A percentile compares a stretch with the other conserved stretches of the same genome.
Conservation (phyloP, 305 asterid species). For the Fraxinus baroniana region DNA sequence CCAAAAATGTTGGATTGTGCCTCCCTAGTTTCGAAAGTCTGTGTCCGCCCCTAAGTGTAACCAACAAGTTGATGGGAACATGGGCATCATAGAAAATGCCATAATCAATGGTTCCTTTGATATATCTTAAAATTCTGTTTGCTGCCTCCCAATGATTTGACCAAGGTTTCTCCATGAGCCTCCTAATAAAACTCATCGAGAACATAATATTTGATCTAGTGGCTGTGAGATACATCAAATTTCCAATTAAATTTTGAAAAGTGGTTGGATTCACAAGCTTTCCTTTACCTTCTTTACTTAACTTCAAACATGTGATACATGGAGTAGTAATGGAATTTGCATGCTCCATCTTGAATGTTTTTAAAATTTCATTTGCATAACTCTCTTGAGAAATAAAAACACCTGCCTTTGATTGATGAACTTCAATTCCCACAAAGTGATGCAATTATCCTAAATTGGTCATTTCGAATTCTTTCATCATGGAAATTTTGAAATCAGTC, state of each 20-base stretch:
- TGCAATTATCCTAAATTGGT: background rate
- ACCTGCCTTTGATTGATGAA: background rate
- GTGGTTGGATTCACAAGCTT: background rate
- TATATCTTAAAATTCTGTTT: too few species aligned
- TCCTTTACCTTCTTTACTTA: background rate
- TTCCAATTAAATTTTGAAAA: background rate
- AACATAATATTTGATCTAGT: background rate
- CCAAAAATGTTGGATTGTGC: too few species aligned
- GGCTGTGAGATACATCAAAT: background rate
- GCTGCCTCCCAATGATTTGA: too few species aligned
- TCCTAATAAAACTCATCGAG: background rate
- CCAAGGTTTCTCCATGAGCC: too few species aligned
- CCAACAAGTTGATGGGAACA: too few species aligned
- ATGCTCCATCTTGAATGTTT: background rate
- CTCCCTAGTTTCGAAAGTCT: too few species aligned
- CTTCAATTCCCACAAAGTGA: conserved; percentile 14
- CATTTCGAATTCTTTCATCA: conserved; percentile 6
- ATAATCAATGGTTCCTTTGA: too few species aligned
- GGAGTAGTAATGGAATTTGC: background rate
- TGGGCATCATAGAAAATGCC: too few species aligned
- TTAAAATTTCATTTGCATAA: background rate
- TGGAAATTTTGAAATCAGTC: background rate
- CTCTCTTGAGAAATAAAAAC: background rate
- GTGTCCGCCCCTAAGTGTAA: too few species aligned
- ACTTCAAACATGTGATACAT: conserved; percentile 6